These are phyloP conservation scores for Blastobotrys malaysiensis DNA, from an alignment of 1,139 yeast species.

Conservation along the genomic window DNA sequence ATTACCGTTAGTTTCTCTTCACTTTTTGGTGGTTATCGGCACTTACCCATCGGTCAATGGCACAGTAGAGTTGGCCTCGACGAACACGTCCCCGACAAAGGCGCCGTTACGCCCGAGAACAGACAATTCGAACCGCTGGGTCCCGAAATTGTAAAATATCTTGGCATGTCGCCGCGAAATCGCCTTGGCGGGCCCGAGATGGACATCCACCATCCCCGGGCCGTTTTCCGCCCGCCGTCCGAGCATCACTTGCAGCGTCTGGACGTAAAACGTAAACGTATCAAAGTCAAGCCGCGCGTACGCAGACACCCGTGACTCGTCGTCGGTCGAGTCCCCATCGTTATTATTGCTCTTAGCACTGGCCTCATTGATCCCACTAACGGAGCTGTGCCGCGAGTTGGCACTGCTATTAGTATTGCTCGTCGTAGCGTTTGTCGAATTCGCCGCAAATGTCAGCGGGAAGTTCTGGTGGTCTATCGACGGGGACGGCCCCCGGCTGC, in stretches of 20 bases:
- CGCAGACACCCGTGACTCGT: conserved; percentile 65
- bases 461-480: conserved; percentile 9
- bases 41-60: conserved; percentile 57
- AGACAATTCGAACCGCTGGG: conserved; percentile 84
- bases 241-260: conserved; percentile 84
- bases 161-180: conserved; percentile 91
- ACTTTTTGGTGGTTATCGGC: too few relatives aligned
- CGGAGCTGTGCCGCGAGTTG: neutral
- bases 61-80: conserved; percentile 84
- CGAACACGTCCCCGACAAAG: conserved; percentile 82
- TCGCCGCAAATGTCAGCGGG: conserved; percentile 14
- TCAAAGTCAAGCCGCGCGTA: conserved; percentile 93
- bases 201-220: conserved; percentile 75
- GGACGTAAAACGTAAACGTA: conserved; percentile 88
- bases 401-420: neutral
- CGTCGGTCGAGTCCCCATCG: conserved; percentile 11
- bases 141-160: conserved; percentile 91
- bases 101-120: conserved; percentile 95
- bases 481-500: neutral
- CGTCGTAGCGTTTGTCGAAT: conserved; percentile 3
- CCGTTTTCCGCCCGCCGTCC: conserved; percentile 81
- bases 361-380: neutral
- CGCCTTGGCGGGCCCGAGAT: conserved; percentile 84
- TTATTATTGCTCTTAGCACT: neutral
- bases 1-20: conserved; percentile 10